Evolutionary conservation across 1,284 basidiomycete species (phyloP).

Genomic region (Trichosporon ovoides): DNA sequence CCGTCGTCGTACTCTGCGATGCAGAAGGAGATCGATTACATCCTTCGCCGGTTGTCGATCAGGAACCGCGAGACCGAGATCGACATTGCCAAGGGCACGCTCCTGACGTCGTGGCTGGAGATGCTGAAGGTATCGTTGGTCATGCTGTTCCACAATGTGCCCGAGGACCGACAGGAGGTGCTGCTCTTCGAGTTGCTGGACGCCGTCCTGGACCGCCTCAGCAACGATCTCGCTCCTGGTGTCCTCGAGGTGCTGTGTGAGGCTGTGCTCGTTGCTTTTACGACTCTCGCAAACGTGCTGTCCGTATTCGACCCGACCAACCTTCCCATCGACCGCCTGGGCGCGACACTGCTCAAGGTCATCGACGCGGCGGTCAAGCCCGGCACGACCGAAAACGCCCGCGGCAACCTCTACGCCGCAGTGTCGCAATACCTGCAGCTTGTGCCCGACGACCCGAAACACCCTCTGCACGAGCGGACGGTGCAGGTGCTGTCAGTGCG

Average conservation of each 20-base stretch:
- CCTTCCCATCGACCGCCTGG: slow-evolving; percentile 73
- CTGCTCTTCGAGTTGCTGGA: slow-evolving; percentile 83
- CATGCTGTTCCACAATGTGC: slow-evolving; percentile 70
- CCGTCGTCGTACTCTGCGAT: slow-evolving; percentile 65
- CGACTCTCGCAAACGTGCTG: slow-evolving; percentile 71
- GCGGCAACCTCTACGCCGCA: slow-evolving; percentile 93
- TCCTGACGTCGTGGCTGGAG: slow-evolving; percentile 76
- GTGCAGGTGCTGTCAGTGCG: slow-evolving; percentile 55
- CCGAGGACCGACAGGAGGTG: slow-evolving; percentile 71
- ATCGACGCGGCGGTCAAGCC: slow-evolving; percentile 71
- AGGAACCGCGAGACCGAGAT: slow-evolving; percentile 84
- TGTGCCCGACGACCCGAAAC: slow-evolving; percentile 29
- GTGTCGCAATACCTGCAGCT: slow-evolving; percentile 83
- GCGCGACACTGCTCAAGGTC: slow-evolving; percentile 67
- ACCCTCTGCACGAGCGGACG: slow-evolving; percentile 58
- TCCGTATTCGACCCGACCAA: slow-evolving; percentile 56
- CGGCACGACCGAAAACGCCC: slow-evolving; percentile 76
- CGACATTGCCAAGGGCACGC: slow-evolving; percentile 61
- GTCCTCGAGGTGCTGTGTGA: slow-evolving; percentile 78
- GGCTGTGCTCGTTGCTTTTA: slow-evolving; percentile 71
- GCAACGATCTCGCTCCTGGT: slow-evolving; percentile 58
- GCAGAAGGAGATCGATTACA: slow-evolving; percentile 63
- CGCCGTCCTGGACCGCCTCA: slow-evolving; percentile 54
- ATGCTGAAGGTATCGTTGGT: slow-evolving; percentile 74
- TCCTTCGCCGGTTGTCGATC: slow-evolving; percentile 72